These are phyloP conservation scores for Ogataea zsoltii DNA, from an alignment of 805 yeast species.

Conservation along the genomic window DNA sequence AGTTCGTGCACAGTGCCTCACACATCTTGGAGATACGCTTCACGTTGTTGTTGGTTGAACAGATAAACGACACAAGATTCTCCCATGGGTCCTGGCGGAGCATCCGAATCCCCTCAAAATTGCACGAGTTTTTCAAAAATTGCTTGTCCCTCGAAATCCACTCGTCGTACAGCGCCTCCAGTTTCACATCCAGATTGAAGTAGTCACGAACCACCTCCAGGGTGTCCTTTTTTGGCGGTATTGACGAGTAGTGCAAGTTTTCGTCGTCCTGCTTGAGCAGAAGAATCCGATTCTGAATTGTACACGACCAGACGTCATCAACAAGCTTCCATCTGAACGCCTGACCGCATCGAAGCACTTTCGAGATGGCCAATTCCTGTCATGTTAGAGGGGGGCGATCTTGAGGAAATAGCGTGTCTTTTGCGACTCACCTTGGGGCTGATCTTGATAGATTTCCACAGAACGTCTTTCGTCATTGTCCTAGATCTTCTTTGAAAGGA, in stretches of 20 bases:
- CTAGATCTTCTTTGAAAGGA: neutral
- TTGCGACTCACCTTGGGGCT: conserved; percentile 29
- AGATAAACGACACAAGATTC: conserved; percentile 82
- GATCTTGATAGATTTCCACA: conserved; percentile 30
- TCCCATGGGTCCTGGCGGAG: conserved; percentile 98
- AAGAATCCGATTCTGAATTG: conserved; percentile 59
- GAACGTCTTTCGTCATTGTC: conserved; percentile 25
- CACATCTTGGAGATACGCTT: conserved; percentile 94
- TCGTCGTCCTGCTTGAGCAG: conserved; percentile 60
- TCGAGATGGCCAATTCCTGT: conserved; percentile 57
- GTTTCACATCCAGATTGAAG: conserved; percentile 62
- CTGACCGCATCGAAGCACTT: conserved; percentile 82
- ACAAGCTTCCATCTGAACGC: conserved; percentile 76
- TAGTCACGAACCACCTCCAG: conserved; percentile 58
- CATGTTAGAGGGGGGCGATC: conserved; percentile 3
- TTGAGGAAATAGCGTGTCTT: too few relatives aligned
- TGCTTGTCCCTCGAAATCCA: conserved; percentile 63
- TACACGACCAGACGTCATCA: conserved; percentile 65
- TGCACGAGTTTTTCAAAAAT: conserved; percentile 39
- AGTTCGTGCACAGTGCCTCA: conserved; percentile 67
- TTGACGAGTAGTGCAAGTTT: conserved; percentile 51
- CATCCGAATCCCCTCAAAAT: conserved; percentile 74
- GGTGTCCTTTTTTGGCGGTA: conserved; percentile 38
- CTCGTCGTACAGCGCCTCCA: conserved; percentile 51
- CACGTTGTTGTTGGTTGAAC: conserved; percentile 95